Base-by-base conservation (phyloP, 108 stramenopile genomes). In the Chaetoceros tenuissimus region DNA sequence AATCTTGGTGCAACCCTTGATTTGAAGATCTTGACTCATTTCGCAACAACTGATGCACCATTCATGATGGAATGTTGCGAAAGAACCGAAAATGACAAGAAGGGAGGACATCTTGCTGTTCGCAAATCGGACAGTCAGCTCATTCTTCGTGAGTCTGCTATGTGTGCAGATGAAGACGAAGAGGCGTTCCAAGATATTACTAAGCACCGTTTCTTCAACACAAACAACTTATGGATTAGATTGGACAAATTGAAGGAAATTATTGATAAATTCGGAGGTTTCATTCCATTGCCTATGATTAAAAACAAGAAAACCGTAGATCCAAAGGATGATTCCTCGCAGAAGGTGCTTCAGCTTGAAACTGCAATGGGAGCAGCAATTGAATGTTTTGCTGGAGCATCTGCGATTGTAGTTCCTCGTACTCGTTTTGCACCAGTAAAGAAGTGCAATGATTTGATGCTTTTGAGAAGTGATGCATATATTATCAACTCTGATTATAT, bases 281-380 rank as follows among this genome's bases (percentile, higher is more conserved):
- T 94, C 74, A 95, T 99, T 51, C 96, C 96, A 34, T 85, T 97
- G 31, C 96, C 96, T 21, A 98, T 97, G 94, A 98, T 98, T 74
- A 88, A 81, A 82, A 98, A 98, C 79, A 80, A 68, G 52, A 98
- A 98, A 73, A 98, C 97, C 22, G 96, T 98, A 20, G 96, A 98
- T 68, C 97, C 97, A 48, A 95, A 98, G 83, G 94, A 97, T 66
- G 94, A 94, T 73, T 31, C 61, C 10, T 96, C 95, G 17, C 84
- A 93, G 62, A 77, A 80, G 68, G 96, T 97, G 22, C 31, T 97
- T 59, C 96, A 97, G 73, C 79, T 99, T 45, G 99, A 99, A 69
- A 99, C 99, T 29, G 96, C 99, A 48, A 98, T 98, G 94, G 99
- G 98, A 51, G 96, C 97, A 29, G 98, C 98, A 44, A 96, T 99